Evolutionary conservation across 2,329 filamentous ascomycete species (phyloP).

Genomic region (Lasiodiplodia sp.): DNA sequence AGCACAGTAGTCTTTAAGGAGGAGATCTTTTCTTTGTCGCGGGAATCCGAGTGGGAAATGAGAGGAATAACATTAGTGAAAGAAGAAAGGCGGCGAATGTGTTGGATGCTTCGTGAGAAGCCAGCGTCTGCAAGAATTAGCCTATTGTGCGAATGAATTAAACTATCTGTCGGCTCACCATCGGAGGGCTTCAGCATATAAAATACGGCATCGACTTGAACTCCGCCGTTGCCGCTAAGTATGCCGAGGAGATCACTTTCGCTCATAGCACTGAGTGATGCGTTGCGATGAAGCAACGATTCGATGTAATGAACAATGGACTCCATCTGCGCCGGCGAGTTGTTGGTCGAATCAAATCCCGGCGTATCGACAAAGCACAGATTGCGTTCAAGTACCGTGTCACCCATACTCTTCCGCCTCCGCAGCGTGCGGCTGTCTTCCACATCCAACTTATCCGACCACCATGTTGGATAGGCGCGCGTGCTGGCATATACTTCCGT

Average conservation of each 20-base stretch:
- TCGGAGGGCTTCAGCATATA: conserved; percentile 74
- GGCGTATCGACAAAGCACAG: conserved; percentile 92
- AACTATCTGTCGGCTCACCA: conserved; percentile 64
- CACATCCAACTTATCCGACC: conserved; percentile 68
- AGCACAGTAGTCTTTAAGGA: conserved; percentile 67
- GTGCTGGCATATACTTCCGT: conserved; percentile 56
- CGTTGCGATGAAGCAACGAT: conserved; percentile 69
- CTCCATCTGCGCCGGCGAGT: conserved; percentile 43
- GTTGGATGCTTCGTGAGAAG: conserved; percentile 69
- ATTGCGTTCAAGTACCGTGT: conserved; percentile 86
- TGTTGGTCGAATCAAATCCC: conserved; percentile 59
- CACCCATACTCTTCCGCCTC: conserved; percentile 71
- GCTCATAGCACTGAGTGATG: conserved; percentile 66
- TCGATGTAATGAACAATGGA: conserved; percentile 73
- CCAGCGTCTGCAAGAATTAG: conserved; percentile 40
- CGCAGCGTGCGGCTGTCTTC: conserved; percentile 68
- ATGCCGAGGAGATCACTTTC: conserved; percentile 79
- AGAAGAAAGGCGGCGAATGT: conserved; percentile 71
- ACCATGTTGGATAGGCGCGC: conserved; percentile 82
- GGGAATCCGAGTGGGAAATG: conserved; percentile 76
- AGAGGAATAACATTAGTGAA: conserved; percentile 87
- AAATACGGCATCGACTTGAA: conserved; percentile 83
- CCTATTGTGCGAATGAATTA: conserved; percentile 29
- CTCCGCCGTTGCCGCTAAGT: conserved; percentile 81
- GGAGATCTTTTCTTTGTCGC: conserved; percentile 65